A percentile compares a stretch with the other conserved stretches of the same genome.
Evolutionary conservation across 345 rosid species (phyloP).

Genomic region (Chamaenerion angustifolium): DNA sequence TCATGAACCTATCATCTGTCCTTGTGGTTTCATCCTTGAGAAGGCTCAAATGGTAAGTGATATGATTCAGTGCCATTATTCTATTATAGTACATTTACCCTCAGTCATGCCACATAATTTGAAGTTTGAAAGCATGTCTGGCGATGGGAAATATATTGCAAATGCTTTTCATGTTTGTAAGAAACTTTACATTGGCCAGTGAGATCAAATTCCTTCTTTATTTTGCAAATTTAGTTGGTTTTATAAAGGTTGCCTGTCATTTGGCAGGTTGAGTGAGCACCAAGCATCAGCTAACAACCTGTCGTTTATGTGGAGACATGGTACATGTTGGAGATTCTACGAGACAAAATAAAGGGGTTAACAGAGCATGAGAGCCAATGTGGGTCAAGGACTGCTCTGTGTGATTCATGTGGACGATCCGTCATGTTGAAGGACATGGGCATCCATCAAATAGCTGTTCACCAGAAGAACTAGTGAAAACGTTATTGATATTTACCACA

Average conservation of each 20-base stretch:
- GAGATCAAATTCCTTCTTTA: too few species aligned
- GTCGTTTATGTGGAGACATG: conserved; percentile 91
- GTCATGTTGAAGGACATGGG: conserved; percentile 98
- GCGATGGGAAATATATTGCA: too few species aligned
- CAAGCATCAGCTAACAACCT: conserved; percentile 56
- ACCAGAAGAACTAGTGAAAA: conserved; percentile 53
- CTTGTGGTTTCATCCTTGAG: conserved; percentile 71
- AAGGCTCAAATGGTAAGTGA: conserved; percentile 71
- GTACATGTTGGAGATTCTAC: conserved; percentile 67
- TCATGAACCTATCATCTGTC: conserved; percentile 72
- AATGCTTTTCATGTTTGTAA: too few species aligned
- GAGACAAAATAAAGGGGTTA: conserved; percentile 79
- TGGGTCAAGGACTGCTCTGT: conserved; percentile 87
- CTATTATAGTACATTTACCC: too few species aligned
- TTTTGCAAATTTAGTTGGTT: too few species aligned
- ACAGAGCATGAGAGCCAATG: conserved; percentile 88
- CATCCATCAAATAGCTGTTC: conserved; percentile 85
- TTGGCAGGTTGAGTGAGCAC: conserved; percentile 68
- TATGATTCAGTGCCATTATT: neutral
- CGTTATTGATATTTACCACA: too few species aligned
- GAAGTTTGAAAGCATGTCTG: too few species aligned
- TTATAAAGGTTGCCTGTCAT: neutral
- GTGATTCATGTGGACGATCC: conserved; percentile 85
- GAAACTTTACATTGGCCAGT: too few species aligned
- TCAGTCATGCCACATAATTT: too few species aligned